Percentiles rank a stretch among this genome's conserved stretches.
These are phyloP conservation scores for Thozetella sp. DNA, from an alignment of 495 filamentous ascomycete species.

Conservation along the genomic window DNA sequence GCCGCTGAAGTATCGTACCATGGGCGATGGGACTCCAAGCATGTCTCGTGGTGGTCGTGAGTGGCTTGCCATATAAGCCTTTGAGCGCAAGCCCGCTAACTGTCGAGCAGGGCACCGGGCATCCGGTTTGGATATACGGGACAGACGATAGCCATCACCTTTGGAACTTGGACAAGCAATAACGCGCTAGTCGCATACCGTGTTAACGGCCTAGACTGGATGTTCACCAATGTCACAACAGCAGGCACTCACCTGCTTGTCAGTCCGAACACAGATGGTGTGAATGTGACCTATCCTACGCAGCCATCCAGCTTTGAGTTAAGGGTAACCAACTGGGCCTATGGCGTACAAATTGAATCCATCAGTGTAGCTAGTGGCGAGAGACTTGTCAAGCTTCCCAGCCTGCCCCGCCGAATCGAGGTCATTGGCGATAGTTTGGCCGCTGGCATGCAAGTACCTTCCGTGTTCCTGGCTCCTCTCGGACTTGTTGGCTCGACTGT, in stretches of 20 bases:
- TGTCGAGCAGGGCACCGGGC: constrained; percentile 50
- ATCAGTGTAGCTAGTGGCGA: constrained; percentile 54
- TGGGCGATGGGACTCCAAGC: constrained; percentile 68
- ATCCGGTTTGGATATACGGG: constrained; percentile 68
- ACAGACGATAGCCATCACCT: constrained; percentile 62
- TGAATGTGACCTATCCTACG: constrained; percentile 36
- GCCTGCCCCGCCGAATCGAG: constrained; percentile 57
- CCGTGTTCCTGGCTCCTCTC: too few species aligned
- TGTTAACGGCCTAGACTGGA: constrained; percentile 65
- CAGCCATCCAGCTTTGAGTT: constrained; percentile 52
- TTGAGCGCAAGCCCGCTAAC: neutral
- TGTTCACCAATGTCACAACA: constrained; percentile 67
- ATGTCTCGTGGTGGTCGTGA: constrained; percentile 68
- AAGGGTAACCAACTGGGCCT: constrained; percentile 68
- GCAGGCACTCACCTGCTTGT: constrained; percentile 63
- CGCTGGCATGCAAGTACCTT: constrained; percentile 58
- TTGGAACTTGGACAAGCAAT: constrained; percentile 58
- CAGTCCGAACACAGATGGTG: constrained; percentile 37
- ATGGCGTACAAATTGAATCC: constrained; percentile 60
- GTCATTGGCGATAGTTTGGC: constrained; percentile 65
- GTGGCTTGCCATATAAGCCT: constrained; percentile 11
- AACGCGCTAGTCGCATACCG: constrained; percentile 64
- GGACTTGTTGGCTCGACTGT: too few species aligned
- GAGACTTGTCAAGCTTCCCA: constrained; percentile 51
- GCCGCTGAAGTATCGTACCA: constrained; percentile 67